Evolutionary conservation across 2,329 filamentous ascomycete species (phyloP).

Genomic region (Fusarium setosum): DNA sequence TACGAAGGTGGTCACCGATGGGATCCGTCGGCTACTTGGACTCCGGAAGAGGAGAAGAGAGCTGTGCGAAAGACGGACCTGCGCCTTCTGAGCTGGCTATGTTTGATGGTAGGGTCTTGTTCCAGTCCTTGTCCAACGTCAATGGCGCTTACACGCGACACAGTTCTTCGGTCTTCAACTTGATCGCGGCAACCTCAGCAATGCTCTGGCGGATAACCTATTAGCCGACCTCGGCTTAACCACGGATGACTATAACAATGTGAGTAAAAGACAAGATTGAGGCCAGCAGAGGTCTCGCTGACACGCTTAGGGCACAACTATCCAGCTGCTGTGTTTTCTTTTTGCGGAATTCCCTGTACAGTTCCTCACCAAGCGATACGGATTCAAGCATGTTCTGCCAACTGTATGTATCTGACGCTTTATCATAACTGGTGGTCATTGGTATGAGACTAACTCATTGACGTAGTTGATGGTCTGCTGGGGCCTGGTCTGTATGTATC

Average conservation of each 20-base stretch:
- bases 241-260: conserved; percentile 67
- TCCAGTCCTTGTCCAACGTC: neutral
- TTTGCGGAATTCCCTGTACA: conserved; percentile 69
- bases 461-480: conserved; percentile 59
- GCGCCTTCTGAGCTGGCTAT: conserved; percentile 54
- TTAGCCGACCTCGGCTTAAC: conserved; percentile 62
- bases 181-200: conserved; percentile 71
- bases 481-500: conserved; percentile 54
- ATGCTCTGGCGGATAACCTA: conserved; percentile 72
- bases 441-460: neutral
- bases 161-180: conserved; percentile 72
- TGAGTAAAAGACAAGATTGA: conserved; percentile 24
- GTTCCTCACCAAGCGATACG: conserved; percentile 66
- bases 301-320: conserved; percentile 58
- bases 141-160: conserved; percentile 27
- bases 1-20: conserved; percentile 57
- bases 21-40: conserved; percentile 60
- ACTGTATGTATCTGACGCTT: conserved; percentile 40
- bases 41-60: conserved; percentile 64
- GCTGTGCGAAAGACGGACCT: conserved; percentile 65
- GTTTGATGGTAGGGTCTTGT: conserved; percentile 51
- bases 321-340: conserved; percentile 66
- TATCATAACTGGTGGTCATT: neutral
- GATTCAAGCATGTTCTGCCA: conserved; percentile 67
- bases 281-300: neutral